Percentiles rank a stretch among this genome's conserved stretches.
These are phyloP conservation scores for Pholiota adiposa DNA, from an alignment of 1,284 basidiomycete genomes.

Conservation along the genomic window DNA sequence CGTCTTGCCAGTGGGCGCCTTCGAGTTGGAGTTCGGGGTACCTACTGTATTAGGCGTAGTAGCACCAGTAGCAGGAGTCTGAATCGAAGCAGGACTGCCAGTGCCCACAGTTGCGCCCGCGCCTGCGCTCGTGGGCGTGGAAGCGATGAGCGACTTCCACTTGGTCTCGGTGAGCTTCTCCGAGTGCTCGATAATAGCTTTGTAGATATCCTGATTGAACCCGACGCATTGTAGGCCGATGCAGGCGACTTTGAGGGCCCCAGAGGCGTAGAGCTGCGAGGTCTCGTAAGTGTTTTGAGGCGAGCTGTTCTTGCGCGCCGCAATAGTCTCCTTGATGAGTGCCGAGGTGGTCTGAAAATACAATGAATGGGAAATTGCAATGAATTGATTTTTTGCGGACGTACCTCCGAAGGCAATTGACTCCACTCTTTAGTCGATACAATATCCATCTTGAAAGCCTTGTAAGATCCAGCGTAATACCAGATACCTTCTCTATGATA, in stretches of 20 bases:
- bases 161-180: conserved; percentile 49
- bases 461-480: conserved; percentile 82
- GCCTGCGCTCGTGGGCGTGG: background rate
- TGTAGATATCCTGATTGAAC: conserved; percentile 67
- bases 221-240: conserved; percentile 75
- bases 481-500: conserved; percentile 76
- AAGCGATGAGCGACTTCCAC: conserved; percentile 28
- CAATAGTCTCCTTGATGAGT: conserved; percentile 70
- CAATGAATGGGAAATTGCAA: conserved; percentile 9
- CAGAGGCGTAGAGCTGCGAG: conserved; percentile 68
- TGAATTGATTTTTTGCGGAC: conserved; percentile 12
- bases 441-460: conserved; percentile 63
- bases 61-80: too few species aligned
- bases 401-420: conserved; percentile 63
- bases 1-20: background rate
- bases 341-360: conserved; percentile 57
- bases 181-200: conserved; percentile 65
- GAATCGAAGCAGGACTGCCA: too few species aligned
- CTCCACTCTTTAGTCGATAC: conserved; percentile 70
- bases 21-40: too few species aligned
- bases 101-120: too few species aligned
- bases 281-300: conserved; percentile 78
- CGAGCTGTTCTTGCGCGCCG: conserved; percentile 70
- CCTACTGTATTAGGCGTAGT: too few species aligned
- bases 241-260: conserved; percentile 72